Evolutionary conservation across 2,329 filamentous ascomycete genomes (phyloP).

Genomic region (Ophiocordyceps camponoti-saundersi): DNA sequence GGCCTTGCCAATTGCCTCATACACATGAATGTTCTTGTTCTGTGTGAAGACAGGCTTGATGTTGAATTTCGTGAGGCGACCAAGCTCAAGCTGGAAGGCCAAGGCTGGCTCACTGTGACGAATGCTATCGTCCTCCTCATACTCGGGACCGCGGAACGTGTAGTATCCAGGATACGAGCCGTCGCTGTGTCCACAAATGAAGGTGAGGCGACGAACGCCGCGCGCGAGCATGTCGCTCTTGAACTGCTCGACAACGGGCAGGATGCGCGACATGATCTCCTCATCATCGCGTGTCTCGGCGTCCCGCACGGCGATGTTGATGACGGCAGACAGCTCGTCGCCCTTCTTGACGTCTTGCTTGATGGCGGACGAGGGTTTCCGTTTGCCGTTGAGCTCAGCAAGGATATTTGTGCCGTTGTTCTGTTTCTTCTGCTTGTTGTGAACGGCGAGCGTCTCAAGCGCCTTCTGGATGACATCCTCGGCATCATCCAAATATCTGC

Average conservation of each 20-base stretch:
- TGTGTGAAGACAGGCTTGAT: conserved; percentile 98
- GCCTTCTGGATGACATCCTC: conserved; percentile 76
- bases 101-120: conserved; percentile 92
- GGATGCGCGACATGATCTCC: conserved; percentile 62
- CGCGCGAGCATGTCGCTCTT: conserved; percentile 71
- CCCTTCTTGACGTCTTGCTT: conserved; percentile 24
- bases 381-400: conserved; percentile 58
- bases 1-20: conserved; percentile 88
- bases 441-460: conserved; percentile 60
- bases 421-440: conserved; percentile 38
- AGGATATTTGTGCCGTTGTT: conserved; percentile 40
- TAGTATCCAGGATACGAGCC: conserved; percentile 94
- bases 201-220: conserved; percentile 77
- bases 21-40: conserved; percentile 98
- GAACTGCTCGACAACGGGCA: conserved; percentile 58
- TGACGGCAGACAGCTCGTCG: conserved; percentile 77
- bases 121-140: conserved; percentile 85
- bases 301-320: conserved; percentile 84
- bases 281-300: conserved; percentile 69
- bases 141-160: conserved; percentile 88
- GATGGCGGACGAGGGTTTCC: conserved; percentile 26
- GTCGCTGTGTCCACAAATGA: conserved; percentile 89
- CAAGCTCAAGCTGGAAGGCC: conserved; percentile 96
- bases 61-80: conserved; percentile 87
- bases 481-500: conserved; percentile 83